Base-by-base conservation (phyloP, 768 basidiomycete genomes). In the Rhodosporidiobolus sp. region DNA sequence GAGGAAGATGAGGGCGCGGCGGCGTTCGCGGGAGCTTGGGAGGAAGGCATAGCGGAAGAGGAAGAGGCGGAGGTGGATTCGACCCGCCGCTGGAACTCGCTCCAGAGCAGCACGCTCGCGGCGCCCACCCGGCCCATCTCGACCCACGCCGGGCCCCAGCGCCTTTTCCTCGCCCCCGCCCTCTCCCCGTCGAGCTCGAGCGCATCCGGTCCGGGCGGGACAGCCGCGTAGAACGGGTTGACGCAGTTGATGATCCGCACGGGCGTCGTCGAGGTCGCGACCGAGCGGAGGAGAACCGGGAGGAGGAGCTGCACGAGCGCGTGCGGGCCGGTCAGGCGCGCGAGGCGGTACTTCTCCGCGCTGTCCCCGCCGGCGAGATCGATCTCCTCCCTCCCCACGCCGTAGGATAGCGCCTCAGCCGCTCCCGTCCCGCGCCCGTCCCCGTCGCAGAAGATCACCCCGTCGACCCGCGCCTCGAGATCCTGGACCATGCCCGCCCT, bases 201-300 rank as follows among this genome's bases (percentile, higher is more conserved):
- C 3, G 49, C 55, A 26, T 34, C 79, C 19, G 49, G 82, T 75
- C 85, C 75, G 8, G 86, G 84, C 6, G 86, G 83, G 0, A 91
- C 89, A 2, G 94, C 91, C 4, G 92, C 88, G 77, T 95, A 96
- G 76, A 92, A 91, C 4, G 92, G 92, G 69, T 93, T 92, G 79
- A 94, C 86, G 52, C 93, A 84, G 67, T 88, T 88, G 79, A 97
- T 83, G 74, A 96, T 86, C n/a, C 94, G 89, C 53, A 96, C 91
- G 74, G 74, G 69, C 2, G 71, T 65, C 5, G 69, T 73, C 2
- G 73, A 69, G 22, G 66, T 70, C 10, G 57, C 16, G 8, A 69
- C 69, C 8, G 68, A 67, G 11, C 65, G 53, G n/a, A 75, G 67
- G 30, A 75, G 67, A 46, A 66, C 35, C 9, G 74, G 74, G 1